Conservation (phyloP, 768 basidiomycete genomes). For the Infundibulicybe gibba region DNA sequence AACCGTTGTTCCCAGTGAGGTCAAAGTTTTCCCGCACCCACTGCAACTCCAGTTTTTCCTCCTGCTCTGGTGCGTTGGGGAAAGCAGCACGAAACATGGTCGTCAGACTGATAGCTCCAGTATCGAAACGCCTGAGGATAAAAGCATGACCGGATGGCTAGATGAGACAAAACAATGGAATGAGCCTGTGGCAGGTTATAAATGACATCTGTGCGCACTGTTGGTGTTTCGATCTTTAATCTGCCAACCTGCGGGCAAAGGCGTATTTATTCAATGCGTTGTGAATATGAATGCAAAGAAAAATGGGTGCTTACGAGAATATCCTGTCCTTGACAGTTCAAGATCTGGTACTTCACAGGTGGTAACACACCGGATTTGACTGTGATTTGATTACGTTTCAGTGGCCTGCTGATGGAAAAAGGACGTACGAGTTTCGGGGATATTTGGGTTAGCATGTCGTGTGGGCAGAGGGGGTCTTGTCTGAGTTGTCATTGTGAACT, state of each 20-base stretch:
- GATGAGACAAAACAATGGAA: conserved; percentile 13
- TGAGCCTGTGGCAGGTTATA: conserved; percentile 11
- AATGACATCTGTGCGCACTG: conserved; percentile 45
- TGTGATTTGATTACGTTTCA: conserved; percentile 13
- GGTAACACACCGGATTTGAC: conserved; percentile 44
- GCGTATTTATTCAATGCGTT: neutral
- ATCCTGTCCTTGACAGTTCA: conserved; percentile 82
- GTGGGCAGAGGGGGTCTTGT: conserved; percentile 50
- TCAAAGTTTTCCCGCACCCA: conserved; percentile 85
- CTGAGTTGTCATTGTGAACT: neutral
- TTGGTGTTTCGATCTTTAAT: conserved; percentile 79
- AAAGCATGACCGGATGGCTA: conserved; percentile 85
- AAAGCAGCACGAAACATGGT: conserved; percentile 98
- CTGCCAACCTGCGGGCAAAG: conserved; percentile 64
- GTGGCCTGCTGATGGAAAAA: neutral
- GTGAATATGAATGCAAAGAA: conserved; percentile 1
- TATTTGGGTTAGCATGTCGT: conserved; percentile 45
- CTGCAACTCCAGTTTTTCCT: conserved; percentile 74
- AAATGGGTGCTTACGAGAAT: conserved; percentile 44
- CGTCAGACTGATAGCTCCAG: conserved; percentile 86
- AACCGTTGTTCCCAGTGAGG: conserved; percentile 73
- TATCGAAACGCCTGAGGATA: conserved; percentile 91
- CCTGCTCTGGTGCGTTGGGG: conserved; percentile 70
- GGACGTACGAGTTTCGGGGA: conserved; percentile 39
- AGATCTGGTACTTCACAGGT: conserved; percentile 88